These are phyloP conservation scores for Tuber borchii DNA, from an alignment of 495 filamentous ascomycete species.

Conservation along the genomic window DNA sequence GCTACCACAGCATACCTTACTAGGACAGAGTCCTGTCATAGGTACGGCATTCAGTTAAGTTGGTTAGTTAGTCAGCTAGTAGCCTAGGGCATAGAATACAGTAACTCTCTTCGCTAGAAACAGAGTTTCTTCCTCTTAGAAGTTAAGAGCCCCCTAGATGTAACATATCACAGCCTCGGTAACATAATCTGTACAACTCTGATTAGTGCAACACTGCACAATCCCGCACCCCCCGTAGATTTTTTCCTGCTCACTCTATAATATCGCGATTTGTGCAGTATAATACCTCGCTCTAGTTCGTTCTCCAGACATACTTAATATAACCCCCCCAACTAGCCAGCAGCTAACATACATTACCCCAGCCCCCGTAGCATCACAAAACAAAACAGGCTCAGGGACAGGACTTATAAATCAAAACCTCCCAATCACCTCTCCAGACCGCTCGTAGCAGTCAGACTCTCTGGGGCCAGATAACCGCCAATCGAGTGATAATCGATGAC, in stretches of 20 bases:
- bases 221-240: not conserved
- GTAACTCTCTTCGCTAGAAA: not conserved
- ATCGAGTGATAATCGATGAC: not conserved
- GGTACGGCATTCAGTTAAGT: not conserved
- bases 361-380: not conserved
- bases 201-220: not conserved
- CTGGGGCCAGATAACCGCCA: not conserved
- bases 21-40: not conserved
- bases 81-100: not conserved
- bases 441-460: not conserved
- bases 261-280: not conserved
- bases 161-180: not conserved
- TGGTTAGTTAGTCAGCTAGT: not conserved
- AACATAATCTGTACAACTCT: not conserved
- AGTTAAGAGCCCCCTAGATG: not conserved
- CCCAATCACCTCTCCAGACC: not conserved
- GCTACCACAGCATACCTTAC: not conserved
- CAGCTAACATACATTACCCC: too few species aligned
- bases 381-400: not conserved
- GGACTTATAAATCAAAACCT: not conserved
- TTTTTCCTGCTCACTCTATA: not conserved
- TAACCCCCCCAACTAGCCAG: too few species aligned
- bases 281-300: too few species aligned
- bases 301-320: too few species aligned
- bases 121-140: not conserved